Base-by-base conservation (phyloP, 345 rosid species). In the Lepidium aucheri region DNA sequence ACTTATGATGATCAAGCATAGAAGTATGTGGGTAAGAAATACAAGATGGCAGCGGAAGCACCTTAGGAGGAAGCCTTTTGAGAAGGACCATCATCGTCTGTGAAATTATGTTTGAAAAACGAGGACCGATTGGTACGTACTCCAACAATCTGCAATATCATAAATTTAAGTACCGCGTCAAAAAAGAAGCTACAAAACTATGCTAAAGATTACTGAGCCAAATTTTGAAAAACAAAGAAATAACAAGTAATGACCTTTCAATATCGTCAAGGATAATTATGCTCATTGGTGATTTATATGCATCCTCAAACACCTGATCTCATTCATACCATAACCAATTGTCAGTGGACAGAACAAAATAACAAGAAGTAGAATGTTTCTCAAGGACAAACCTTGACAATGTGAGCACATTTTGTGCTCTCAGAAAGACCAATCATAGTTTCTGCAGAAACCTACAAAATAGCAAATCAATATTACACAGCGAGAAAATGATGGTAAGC, bases 21-120 rank as follows among this genome's bases (percentile, higher is more conserved):
- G 1, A 62, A 8, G 3, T 46, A 39, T n/a, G 6, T 28, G 38
- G 16, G 34, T 17, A 52, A 32, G 10, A 47, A 10, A 22, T 53
- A 42, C 59, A 3, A 39, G 65, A 15, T 54, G 72, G 56, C 3
- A 3, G 20, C 57, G 28, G 11, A 42, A 15, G 67, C 63, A 90
- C 99, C 96, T 94, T 88, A 15, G 99, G 96, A 58, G 99, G 99
- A 67, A 81, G 87, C 60, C 97, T 84, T 77, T 88, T 94, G 74
- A 94, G 89, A 67, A 94, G 93, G 67, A 88, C 88, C 87, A 94
- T 52, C 79, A 94, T 49, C 26, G 99, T 94, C 75, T 94, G 97
- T 35, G 87, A 85, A 57, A 94, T 85, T 67, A 86, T 68, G 79
- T 94, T 91, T 63, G 99, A 94, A 70, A 90, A 94, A 18, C 99